Percentiles rank a stretch among this genome's conserved stretches.
Evolutionary conservation across 306 rosid species (phyloP).

Genomic region (Quillaja saponaria): DNA sequence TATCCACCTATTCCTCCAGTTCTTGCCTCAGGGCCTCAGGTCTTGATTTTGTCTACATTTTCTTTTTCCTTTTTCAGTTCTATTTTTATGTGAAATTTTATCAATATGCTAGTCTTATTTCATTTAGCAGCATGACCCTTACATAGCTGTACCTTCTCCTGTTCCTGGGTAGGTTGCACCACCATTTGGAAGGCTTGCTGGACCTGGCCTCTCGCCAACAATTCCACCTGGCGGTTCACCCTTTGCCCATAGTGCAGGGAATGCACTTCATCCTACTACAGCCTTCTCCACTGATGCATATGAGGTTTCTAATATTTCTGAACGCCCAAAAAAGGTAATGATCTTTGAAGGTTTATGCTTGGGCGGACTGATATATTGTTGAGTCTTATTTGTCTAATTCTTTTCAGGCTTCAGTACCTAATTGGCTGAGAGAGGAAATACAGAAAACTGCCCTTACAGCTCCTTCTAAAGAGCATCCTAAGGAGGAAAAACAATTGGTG

Average conservation of each 20-base stretch:
- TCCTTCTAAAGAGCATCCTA: conserved; percentile 70
- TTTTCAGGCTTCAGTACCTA: conserved; percentile 88
- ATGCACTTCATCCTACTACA: conserved; percentile 56
- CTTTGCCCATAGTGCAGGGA: conserved; percentile 58
- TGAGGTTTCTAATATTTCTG: conserved; percentile 73
- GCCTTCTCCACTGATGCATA: conserved; percentile 75
- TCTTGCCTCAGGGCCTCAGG: conserved; percentile 83
- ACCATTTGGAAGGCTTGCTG: conserved; percentile 85
- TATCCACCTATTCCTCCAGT: conserved; percentile 65
- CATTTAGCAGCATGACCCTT: conserved; percentile 71
- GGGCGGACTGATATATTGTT: conserved; percentile 21
- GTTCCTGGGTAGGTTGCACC: conserved; percentile 63
- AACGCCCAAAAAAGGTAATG: conserved; percentile 91
- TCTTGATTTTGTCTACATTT: conserved; percentile 35
- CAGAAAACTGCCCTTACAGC: conserved; percentile 74
- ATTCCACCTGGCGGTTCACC: conserved; percentile 62
- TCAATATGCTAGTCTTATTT: conserved; percentile 41
- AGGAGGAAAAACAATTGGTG: conserved; percentile 51
- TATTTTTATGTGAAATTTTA: conserved; percentile 24
- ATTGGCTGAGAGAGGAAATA: conserved; percentile 96
- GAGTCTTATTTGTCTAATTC: conserved; percentile 25
- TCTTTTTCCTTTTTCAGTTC: background rate
- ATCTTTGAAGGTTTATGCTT: conserved; percentile 27
- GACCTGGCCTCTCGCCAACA: conserved; percentile 59
- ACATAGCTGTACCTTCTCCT: conserved; percentile 54